Evolutionary conservation across 495 filamentous ascomycete species (phyloP).

Genomic region (Trichoderma asperelloides): DNA sequence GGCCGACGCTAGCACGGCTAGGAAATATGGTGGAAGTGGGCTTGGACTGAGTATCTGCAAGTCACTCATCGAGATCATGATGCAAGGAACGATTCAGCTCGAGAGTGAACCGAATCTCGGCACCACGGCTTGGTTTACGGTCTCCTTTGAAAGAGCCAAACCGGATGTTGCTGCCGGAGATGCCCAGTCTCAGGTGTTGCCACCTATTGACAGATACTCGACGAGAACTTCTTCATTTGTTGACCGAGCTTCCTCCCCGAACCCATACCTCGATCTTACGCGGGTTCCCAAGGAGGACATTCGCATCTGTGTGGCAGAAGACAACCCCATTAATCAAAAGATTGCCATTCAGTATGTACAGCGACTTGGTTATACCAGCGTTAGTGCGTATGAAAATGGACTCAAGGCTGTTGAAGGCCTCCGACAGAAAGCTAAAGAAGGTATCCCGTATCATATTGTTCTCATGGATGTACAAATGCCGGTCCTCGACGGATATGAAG

Average conservation of each 20-base stretch:
- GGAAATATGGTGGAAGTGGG: constrained; percentile 84
- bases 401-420: constrained; percentile 79
- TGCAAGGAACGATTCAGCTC: constrained; percentile 73
- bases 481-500: constrained; percentile 86
- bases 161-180: constrained; percentile 44
- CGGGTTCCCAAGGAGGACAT: constrained; percentile 67
- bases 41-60: constrained; percentile 91
- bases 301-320: constrained; percentile 81
- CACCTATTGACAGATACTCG: neutral
- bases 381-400: constrained; percentile 78
- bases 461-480: constrained; percentile 98
- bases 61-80: constrained; percentile 84
- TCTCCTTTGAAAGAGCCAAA: constrained; percentile 70
- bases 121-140: constrained; percentile 77
- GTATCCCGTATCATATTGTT: constrained; percentile 67
- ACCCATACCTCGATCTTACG: constrained; percentile 52
- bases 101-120: constrained; percentile 67
- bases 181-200: constrained; percentile 27
- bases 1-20: constrained; percentile 75
- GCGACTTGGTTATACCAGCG: constrained; percentile 68
- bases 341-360: constrained; percentile 86
- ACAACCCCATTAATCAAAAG: constrained; percentile 85
- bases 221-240: constrained; percentile 2
- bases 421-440: constrained; percentile 56
- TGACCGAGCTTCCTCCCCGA: constrained; percentile 17